Conservation (phyloP, 106 monocot genomes). For the Acanthochlamys bracteata region DNA sequence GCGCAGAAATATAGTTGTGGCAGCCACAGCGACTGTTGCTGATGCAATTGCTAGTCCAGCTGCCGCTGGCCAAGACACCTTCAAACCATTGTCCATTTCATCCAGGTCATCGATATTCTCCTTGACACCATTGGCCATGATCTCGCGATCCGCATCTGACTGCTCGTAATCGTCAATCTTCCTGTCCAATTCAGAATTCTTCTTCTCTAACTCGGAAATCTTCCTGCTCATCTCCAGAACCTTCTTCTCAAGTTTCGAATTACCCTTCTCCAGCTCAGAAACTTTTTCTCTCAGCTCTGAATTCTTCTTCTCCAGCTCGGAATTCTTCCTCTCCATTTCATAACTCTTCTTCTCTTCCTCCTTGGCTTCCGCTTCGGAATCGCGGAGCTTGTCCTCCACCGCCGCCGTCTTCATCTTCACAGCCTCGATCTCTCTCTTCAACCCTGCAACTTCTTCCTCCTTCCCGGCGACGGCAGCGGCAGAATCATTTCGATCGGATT, state of each 20-base stretch:
- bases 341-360: background rate
- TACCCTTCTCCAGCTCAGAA: no score
- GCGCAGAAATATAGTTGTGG: conserved; percentile 13
- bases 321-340: background rate
- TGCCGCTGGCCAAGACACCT: conserved; percentile 6
- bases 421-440: background rate
- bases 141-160: no score
- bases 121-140: background rate
- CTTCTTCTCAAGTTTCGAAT: no score
- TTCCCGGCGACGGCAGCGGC: conserved; percentile 3
- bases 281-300: conserved; percentile 4
- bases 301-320: conserved; percentile 4
- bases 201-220: no score
- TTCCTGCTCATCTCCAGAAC: no score
- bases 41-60: conserved; percentile 9
- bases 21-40: conserved; percentile 14
- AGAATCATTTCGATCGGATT: conserved; percentile 6
- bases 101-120: background rate
- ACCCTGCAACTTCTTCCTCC: background rate
- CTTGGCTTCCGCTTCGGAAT: background rate
- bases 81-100: background rate
- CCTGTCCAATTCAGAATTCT: no score
- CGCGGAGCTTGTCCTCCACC: conserved; percentile 8
- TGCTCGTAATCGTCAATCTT: no score
- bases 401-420: conserved; percentile 2